Percentiles rank a stretch among this genome's conserved stretches.
Evolutionary conservation across 495 filamentous ascomycete genomes (phyloP).

Genomic region (Trichocladium uniseriatum): DNA sequence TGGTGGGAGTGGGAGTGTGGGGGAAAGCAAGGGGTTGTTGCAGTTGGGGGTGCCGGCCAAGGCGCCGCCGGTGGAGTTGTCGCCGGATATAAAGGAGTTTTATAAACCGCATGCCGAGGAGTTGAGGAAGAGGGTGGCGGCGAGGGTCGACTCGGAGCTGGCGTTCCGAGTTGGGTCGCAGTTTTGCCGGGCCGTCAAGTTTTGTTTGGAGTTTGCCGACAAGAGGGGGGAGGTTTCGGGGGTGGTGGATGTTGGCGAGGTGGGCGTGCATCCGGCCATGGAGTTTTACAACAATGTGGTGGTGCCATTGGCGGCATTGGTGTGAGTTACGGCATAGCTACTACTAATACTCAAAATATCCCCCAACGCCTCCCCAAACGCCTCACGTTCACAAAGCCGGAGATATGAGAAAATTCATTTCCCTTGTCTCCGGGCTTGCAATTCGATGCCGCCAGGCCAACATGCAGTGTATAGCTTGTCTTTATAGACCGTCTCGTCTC

Average conservation of each 20-base stretch:
- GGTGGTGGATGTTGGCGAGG: background rate
- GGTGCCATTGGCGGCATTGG: constrained; percentile 2
- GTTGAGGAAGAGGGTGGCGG: background rate
- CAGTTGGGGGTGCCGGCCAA: too few relatives aligned
- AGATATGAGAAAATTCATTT: too few relatives aligned
- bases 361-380: too few relatives aligned
- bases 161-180: constrained; percentile 2
- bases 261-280: constrained; percentile 3
- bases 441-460: too few relatives aligned
- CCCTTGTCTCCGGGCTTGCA: too few relatives aligned
- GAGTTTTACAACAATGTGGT: constrained; percentile 10
- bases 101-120: constrained; percentile 2
- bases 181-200: constrained; percentile 2
- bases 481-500: too few relatives aligned
- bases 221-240: background rate
- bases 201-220: constrained; percentile 4
- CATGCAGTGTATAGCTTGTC: too few relatives aligned
- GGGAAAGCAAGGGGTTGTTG: too few relatives aligned
- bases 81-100: constrained; percentile 1
- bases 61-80: background rate
- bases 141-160: constrained; percentile 1
- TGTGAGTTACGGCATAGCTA: too few relatives aligned
- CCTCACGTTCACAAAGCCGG: too few relatives aligned
- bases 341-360: too few relatives aligned
- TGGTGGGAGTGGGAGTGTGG: background rate